phyloP scores from a whole-genome alignment of 2,329 filamentous ascomycete species.

The Alternaria novae-zelandiae region DNA sequence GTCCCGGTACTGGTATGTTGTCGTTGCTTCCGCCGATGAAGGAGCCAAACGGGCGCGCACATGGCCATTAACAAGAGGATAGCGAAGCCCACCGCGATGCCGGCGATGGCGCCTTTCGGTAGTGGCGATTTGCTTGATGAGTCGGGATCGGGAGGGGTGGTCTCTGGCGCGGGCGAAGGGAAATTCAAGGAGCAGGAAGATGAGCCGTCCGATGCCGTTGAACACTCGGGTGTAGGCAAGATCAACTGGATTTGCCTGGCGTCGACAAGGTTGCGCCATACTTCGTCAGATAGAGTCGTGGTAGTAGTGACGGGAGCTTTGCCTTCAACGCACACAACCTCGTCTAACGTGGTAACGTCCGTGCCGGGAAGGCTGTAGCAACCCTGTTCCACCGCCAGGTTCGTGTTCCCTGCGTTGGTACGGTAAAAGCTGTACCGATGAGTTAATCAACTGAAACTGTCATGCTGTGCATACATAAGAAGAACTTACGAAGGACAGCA shows the following conservation, averaged over 20 bases:
- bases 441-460: not conserved
- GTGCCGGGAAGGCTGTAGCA: too few relatives aligned
- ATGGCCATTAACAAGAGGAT: not conserved
- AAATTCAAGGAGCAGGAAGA: not conserved
- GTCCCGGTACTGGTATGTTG: not conserved
- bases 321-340: not conserved
- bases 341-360: not conserved
- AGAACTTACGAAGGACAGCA: not conserved
- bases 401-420: too few relatives aligned
- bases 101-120: not conserved
- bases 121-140: not conserved
- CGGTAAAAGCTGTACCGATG: not conserved
- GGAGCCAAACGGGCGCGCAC: not conserved
- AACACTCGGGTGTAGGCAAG: not conserved
- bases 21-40: not conserved
- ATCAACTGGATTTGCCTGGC: not conserved
- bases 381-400: too few relatives aligned
- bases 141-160: not conserved
- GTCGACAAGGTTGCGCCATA: not conserved
- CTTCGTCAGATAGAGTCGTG: not conserved
- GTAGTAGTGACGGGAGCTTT: not conserved
- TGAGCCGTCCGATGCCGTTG: not conserved
- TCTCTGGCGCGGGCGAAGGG: not conserved
- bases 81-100: not conserved
- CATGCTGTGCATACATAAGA: not conserved